phyloP scores from a whole-genome alignment of 768 basidiomycete species.

The Boletus pseudo-olivaceus region DNA sequence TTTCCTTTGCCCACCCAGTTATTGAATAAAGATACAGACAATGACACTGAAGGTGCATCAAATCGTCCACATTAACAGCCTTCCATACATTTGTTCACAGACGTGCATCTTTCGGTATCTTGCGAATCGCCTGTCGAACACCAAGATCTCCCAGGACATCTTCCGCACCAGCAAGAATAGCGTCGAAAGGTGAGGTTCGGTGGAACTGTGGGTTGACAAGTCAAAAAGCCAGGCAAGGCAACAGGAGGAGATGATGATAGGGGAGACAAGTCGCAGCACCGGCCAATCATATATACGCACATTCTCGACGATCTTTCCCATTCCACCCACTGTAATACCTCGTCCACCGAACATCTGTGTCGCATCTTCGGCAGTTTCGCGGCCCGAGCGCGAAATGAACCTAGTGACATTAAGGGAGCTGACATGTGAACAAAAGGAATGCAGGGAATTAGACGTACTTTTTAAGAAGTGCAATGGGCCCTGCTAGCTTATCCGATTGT shows the following conservation, averaged over 20 bases:
- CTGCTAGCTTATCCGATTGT: conserved; percentile 84
- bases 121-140: conserved; percentile 68
- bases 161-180: conserved; percentile 78
- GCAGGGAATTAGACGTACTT: conserved; percentile 47
- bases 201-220: conserved; percentile 51
- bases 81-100: background rate
- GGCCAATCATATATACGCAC: conserved; percentile 37
- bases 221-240: background rate
- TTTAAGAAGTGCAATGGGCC: conserved; percentile 84
- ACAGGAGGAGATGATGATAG: background rate
- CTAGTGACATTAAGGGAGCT: conserved; percentile 32
- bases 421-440: background rate
- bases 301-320: conserved; percentile 83
- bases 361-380: conserved; percentile 60
- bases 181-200: conserved; percentile 79
- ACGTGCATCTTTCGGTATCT: conserved; percentile 49
- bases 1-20: background rate
- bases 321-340: conserved; percentile 79
- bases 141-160: conserved; percentile 73
- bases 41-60: background rate
- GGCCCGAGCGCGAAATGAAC: conserved; percentile 57
- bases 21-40: background rate
- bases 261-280: background rate
- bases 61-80: background rate
- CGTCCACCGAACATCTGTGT: conserved; percentile 89